phyloP scores from a whole-genome alignment of 495 filamentous ascomycete genomes.

The Achaetomiella virescens region DNA sequence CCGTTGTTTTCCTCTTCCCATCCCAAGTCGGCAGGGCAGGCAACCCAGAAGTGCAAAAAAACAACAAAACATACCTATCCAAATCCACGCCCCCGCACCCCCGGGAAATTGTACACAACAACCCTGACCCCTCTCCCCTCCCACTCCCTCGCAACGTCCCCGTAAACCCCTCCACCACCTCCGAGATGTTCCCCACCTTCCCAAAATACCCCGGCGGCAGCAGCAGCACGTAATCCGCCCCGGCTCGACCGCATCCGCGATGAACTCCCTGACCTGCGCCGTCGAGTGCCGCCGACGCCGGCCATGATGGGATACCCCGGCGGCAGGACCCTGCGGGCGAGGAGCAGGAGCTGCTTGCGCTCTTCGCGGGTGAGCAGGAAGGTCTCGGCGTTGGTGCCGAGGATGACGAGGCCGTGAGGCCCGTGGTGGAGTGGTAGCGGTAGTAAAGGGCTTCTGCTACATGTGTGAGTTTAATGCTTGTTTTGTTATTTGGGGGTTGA shows the following conservation, averaged over 20 bases:
- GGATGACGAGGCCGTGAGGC: conserved; percentile 55
- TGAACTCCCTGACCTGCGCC: conserved; percentile 54
- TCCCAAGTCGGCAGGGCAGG: not conserved
- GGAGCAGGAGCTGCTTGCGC: conserved; percentile 43
- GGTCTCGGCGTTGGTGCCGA: conserved; percentile 62
- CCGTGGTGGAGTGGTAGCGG: conserved; percentile 46
- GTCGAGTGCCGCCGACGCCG: conserved; percentile 60
- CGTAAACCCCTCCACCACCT: conserved; percentile 57
- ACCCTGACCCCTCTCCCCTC: conserved; percentile 47
- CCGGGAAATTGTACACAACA: conserved; percentile 67
- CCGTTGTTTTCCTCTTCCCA: not conserved
- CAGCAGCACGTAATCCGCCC: conserved; percentile 57
- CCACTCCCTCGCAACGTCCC: conserved; percentile 42
- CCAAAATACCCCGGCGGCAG: conserved; percentile 62
- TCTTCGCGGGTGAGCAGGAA: conserved; percentile 60
- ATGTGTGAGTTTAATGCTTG: no score
- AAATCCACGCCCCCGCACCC: conserved; percentile 67
- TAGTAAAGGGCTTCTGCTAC: conserved; percentile 47
- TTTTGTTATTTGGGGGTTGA: no score
- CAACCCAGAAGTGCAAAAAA: not conserved
- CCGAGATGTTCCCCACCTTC: conserved; percentile 36
- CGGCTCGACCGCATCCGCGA: conserved; percentile 50
- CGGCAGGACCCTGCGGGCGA: conserved; percentile 48
- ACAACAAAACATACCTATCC: conserved; percentile 28
- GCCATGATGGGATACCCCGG: conserved; percentile 54